phyloP scores from a whole-genome alignment of 2,329 filamentous ascomycete genomes.

The Xylariaceae sp. region DNA sequence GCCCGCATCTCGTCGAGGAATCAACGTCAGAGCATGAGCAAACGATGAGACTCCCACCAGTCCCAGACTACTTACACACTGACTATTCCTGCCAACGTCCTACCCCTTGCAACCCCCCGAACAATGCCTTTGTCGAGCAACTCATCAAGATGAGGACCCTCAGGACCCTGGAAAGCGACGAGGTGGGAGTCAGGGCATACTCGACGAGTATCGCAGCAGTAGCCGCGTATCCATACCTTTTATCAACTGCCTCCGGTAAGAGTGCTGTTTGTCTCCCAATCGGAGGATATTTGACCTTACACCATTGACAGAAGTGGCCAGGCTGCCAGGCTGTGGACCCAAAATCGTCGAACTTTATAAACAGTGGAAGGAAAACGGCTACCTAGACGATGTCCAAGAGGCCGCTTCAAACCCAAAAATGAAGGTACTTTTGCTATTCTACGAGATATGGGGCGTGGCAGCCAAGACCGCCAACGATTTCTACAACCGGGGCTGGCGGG shows the following conservation, averaged over 20 bases:
- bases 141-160: conserved; percentile 76
- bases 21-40: conserved; percentile 82
- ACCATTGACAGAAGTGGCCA: conserved; percentile 49
- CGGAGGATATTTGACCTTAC: conserved; percentile 25
- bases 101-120: conserved; percentile 72
- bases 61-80: conserved; percentile 70
- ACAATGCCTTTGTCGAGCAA: conserved; percentile 74
- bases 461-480: conserved; percentile 81
- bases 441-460: conserved; percentile 91
- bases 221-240: conserved; percentile 73
- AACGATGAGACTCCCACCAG: conserved; percentile 59
- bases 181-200: conserved; percentile 84
- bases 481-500: conserved; percentile 78
- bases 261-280: conserved; percentile 44
- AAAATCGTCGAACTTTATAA: conserved; percentile 81
- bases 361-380: conserved; percentile 70
- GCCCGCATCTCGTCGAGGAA: conserved; percentile 60
- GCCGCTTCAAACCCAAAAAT: conserved; percentile 70
- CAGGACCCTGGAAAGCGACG: conserved; percentile 73
- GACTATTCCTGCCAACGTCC: conserved; percentile 82
- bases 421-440: conserved; percentile 71
- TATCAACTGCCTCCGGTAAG: conserved; percentile 52
- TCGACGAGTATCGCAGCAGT: conserved; percentile 84
- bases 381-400: conserved; percentile 66
- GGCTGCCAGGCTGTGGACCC: conserved; percentile 78